Evolutionary conservation across 768 basidiomycete species (phyloP).

Genomic region (Naematelia encephala): DNA sequence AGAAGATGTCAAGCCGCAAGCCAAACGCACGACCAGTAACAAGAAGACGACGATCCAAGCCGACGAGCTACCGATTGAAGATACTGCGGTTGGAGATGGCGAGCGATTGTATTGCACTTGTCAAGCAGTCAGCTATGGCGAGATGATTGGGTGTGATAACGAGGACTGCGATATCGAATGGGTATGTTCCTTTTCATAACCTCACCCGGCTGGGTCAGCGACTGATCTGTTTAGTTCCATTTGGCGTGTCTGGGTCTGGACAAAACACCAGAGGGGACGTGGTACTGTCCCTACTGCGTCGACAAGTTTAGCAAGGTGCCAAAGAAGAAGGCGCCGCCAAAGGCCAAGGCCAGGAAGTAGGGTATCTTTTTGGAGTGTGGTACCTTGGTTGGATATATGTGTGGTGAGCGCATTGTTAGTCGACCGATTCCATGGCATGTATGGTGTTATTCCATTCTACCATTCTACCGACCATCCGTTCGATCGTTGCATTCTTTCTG

Average conservation of each 20-base stretch:
- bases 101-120: constrained; percentile 45
- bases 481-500: no score
- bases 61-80: neutral
- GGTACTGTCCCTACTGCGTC: constrained; percentile 33
- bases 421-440: no score
- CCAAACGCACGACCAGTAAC: constrained; percentile 5
- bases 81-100: constrained; percentile 1
- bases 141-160: constrained; percentile 53
- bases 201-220: neutral
- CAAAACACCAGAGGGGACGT: constrained; percentile 33
- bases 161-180: constrained; percentile 52
- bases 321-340: constrained; percentile 7
- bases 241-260: constrained; percentile 38
- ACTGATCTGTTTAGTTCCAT: constrained; percentile 33
- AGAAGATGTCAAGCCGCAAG: neutral
- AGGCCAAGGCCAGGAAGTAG: constrained; percentile 1
- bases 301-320: neutral
- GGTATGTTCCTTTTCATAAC: constrained; percentile 40
- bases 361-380: no score
- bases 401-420: no score
- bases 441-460: no score
- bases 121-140: constrained; percentile 48
- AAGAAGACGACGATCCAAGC: constrained; percentile 8
- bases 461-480: no score
- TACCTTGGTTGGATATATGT: no score